These are phyloP conservation scores for Trichoderma oligosporum DNA, from an alignment of 2,329 filamentous ascomycete genomes.

Conservation along the genomic window DNA sequence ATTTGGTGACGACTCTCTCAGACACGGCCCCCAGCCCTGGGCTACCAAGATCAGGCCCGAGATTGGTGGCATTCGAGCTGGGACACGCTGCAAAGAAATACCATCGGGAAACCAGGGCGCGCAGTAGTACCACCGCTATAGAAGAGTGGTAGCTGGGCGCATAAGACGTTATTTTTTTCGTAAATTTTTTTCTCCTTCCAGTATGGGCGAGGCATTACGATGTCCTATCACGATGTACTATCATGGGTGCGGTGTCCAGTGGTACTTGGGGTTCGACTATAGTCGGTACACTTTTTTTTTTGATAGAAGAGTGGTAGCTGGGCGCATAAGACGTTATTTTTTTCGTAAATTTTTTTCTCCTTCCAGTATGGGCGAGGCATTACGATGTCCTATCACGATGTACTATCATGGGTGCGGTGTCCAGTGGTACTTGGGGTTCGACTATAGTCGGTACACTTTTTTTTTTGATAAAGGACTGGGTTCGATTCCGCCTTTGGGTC, in stretches of 20 bases:
- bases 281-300: too few species aligned
- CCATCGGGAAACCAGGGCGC: slow-evolving; percentile 30
- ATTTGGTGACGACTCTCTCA: slow-evolving; percentile 14
- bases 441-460: too few species aligned
- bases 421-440: background rate
- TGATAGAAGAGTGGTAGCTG: slow-evolving; percentile 25
- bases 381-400: too few species aligned
- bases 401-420: background rate
- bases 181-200: background rate
- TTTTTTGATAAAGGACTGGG: background rate
- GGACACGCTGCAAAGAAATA: slow-evolving; percentile 29
- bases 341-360: background rate
- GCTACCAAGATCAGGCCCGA: background rate
- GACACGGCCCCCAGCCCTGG: slow-evolving; percentile 21
- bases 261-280: too few species aligned
- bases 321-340: slow-evolving; percentile 20
- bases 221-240: background rate
- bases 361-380: background rate
- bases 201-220: background rate
- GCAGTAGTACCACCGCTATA: slow-evolving; percentile 27
- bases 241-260: background rate
- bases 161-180: slow-evolving; percentile 5
- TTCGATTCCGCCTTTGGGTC: background rate
- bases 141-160: slow-evolving; percentile 26
- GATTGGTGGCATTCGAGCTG: background rate